These are phyloP conservation scores for Bruguiera hainesii DNA, from an alignment of 441 rosid genomes.

Conservation along the genomic window DNA sequence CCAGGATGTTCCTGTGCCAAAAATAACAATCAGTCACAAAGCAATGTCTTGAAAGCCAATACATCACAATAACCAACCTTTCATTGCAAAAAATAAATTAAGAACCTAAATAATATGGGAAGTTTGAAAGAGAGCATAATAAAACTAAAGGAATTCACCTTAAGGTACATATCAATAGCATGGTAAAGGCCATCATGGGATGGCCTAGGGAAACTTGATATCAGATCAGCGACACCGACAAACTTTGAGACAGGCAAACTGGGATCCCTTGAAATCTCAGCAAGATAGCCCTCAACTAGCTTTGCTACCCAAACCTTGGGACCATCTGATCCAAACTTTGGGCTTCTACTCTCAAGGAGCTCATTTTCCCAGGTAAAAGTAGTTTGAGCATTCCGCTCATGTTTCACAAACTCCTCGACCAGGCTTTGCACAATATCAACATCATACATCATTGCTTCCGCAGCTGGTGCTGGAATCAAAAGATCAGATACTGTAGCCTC, in stretches of 20 bases:
- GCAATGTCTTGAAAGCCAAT: background rate
- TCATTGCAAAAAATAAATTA: background rate
- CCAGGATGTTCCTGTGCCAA: constrained; percentile 63
- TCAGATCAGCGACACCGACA: constrained; percentile 49
- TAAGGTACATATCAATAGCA: constrained; percentile 79
- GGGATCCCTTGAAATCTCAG: constrained; percentile 75
- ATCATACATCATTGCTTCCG: constrained; percentile 40
- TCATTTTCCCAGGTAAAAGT: constrained; percentile 28
- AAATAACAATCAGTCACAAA: constrained; percentile 2
- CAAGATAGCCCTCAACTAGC: constrained; percentile 72
- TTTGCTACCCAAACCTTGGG: constrained; percentile 53
- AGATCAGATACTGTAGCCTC: constrained; percentile 66
- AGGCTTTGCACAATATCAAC: constrained; percentile 65
- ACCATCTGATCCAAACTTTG: constrained; percentile 36
- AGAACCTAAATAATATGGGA: background rate
- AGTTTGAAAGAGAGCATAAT: background rate
- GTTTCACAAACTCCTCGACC: constrained; percentile 51
- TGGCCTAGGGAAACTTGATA: constrained; percentile 58
- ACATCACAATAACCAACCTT: too few relatives aligned
- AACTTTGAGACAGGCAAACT: constrained; percentile 55
- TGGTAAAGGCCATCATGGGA: constrained; percentile 83
- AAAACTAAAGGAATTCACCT: constrained; percentile 42
- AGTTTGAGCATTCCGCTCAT: constrained; percentile 25
- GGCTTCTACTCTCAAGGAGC: constrained; percentile 36
- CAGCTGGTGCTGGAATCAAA: constrained; percentile 47